These are phyloP conservation scores for Metarhizium sp. DNA, from an alignment of 2,329 filamentous ascomycete genomes.

Conservation along the genomic window DNA sequence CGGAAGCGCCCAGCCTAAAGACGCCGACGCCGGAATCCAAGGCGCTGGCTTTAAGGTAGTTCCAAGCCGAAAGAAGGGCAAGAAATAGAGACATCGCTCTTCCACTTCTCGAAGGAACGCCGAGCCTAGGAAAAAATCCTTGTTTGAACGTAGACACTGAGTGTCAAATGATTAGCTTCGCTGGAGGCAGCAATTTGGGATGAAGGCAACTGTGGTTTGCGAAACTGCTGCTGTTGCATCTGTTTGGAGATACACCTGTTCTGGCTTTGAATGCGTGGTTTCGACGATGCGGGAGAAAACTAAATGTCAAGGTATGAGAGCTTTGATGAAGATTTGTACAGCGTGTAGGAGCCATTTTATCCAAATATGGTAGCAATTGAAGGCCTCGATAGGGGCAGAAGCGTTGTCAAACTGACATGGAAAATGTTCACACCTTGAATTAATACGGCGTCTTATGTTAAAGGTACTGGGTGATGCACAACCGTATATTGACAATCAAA, in stretches of 20 bases:
- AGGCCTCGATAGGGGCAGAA: background rate
- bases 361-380: background rate
- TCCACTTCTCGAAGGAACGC: slow-evolving; percentile 7
- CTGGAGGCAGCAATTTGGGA: background rate
- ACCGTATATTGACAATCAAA: no score
- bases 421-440: background rate
- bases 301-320: background rate
- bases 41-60: slow-evolving; percentile 79
- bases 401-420: background rate
- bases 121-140: slow-evolving; percentile 1
- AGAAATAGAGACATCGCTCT: slow-evolving; percentile 42
- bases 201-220: background rate
- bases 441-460: no score
- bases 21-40: slow-evolving; percentile 33
- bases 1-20: slow-evolving; percentile 30
- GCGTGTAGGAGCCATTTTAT: background rate
- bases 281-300: background rate
- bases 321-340: background rate
- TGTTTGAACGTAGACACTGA: background rate
- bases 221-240: background rate
- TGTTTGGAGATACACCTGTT: background rate
- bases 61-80: slow-evolving; percentile 83
- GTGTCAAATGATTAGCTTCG: background rate
- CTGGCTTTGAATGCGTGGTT: background rate
- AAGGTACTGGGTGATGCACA: no score